These are phyloP conservation scores for Sclerotinia minor DNA, from an alignment of 2,329 filamentous ascomycete species.

Conservation along the genomic window DNA sequence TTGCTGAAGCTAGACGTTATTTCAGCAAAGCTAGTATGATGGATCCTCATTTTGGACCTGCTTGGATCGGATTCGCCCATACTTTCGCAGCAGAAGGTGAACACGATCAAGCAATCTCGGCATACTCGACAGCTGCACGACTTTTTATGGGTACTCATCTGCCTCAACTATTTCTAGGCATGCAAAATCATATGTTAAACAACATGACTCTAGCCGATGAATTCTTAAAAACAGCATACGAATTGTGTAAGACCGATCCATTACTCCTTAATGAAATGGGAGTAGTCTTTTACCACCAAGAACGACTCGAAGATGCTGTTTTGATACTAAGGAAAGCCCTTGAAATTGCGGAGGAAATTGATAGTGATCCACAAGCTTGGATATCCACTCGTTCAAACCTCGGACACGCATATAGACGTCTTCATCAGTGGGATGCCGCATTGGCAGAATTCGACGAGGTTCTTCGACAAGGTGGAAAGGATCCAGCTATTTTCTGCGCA, in stretches of 20 bases:
- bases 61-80: conserved; percentile 98
- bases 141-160: conserved; percentile 97
- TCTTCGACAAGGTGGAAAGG: conserved; percentile 76
- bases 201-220: conserved; percentile 93
- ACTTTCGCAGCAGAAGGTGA: conserved; percentile 97
- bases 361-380: conserved; percentile 80
- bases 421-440: conserved; percentile 68
- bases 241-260: conserved; percentile 80
- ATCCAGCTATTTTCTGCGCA: conserved; percentile 74
- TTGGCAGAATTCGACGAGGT: conserved; percentile 85
- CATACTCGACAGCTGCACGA: conserved; percentile 91
- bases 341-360: conserved; percentile 73
- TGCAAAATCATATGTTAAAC: conserved; percentile 96
- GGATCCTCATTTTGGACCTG: conserved; percentile 94
- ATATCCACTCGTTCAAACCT: conserved; percentile 84
- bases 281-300: conserved; percentile 92
- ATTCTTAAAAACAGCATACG: conserved; percentile 87
- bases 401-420: conserved; percentile 79
- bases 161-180: conserved; percentile 91
- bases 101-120: conserved; percentile 96
- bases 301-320: conserved; percentile 72
- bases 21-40: conserved; percentile 98
- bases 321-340: conserved; percentile 78
- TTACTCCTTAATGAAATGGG: conserved; percentile 94
- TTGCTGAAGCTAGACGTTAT: conserved; percentile 90